These are phyloP conservation scores for Porpolomopsis calyptriformis DNA, from an alignment of 768 basidiomycete species.

Conservation along the genomic window DNA sequence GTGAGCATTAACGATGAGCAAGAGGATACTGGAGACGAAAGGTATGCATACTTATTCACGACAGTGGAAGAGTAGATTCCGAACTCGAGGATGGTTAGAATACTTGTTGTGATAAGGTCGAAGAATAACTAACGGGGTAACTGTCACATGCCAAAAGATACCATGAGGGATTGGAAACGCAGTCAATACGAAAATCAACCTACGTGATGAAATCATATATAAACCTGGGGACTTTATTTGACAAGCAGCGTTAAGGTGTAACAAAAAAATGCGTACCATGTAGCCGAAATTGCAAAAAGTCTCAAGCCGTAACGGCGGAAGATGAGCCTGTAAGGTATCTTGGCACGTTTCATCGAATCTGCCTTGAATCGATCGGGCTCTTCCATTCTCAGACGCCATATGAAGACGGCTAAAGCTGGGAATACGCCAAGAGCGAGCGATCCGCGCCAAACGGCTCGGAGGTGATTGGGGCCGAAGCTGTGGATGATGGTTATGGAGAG, in stretches of 20 bases:
- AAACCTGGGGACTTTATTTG: conserved; percentile 33
- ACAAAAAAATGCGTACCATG: conserved; percentile 42
- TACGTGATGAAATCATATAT: conserved; percentile 74
- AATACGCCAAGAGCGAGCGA: conserved; percentile 77
- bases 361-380: conserved; percentile 67
- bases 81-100: conserved; percentile 36
- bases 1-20: not conserved
- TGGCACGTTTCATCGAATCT: conserved; percentile 67
- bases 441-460: conserved; percentile 79
- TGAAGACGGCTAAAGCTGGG: conserved; percentile 70
- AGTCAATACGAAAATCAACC: conserved; percentile 9
- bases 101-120: not conserved
- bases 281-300: conserved; percentile 62
- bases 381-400: conserved; percentile 81
- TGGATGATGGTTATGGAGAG: conserved; percentile 1
- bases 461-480: conserved; percentile 69
- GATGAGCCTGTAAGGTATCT: conserved; percentile 68
- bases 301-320: conserved; percentile 70
- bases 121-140: conserved; percentile 44
- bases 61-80: conserved; percentile 75
- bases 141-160: too few relatives aligned
- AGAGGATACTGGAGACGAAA: not conserved
- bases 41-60: conserved; percentile 39
- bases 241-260: not conserved
- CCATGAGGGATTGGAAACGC: conserved; percentile 1